Evolutionary conservation across 257 asterid species (phyloP).

Genomic region (Nicotiana obtusifolia): DNA sequence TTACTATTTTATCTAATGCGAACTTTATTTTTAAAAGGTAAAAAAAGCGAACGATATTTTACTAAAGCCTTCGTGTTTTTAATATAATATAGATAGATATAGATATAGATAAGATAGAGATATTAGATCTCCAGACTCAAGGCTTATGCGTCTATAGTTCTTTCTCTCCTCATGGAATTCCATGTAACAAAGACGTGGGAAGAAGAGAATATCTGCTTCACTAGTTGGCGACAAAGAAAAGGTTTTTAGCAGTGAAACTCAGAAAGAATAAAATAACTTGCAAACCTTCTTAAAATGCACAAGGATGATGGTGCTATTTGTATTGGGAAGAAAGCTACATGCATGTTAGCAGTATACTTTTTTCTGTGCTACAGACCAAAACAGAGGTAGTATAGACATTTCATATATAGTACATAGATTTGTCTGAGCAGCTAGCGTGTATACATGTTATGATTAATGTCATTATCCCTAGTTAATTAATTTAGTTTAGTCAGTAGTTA

Average conservation of each 20-base stretch:
- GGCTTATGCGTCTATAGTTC: not conserved
- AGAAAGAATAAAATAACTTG: not conserved
- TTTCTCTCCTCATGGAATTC: not conserved
- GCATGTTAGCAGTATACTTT: not conserved
- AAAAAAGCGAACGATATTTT: no score
- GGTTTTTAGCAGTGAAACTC: constrained; percentile 14
- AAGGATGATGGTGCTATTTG: constrained; percentile 18
- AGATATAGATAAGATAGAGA: no score
- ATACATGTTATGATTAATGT: constrained; percentile 36
- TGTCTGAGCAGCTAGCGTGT: constrained; percentile 6
- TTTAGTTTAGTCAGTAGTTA: constrained; percentile 34
- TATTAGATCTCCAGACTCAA: not conserved
- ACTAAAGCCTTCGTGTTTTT: no score
- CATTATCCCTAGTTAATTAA: constrained; percentile 34
- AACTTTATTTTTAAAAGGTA: no score
- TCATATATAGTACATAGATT: not conserved
- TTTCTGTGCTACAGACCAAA: not conserved
- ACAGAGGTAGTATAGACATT: not conserved
- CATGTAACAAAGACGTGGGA: not conserved
- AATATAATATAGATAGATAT: no score
- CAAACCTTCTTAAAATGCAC: not conserved
- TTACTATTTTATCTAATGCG: no score
- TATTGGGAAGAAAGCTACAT: constrained; percentile 8
- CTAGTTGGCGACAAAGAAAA: constrained; percentile 8
- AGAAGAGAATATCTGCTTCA: constrained; percentile 7